Conservation (phyloP, 2,329 filamentous ascomycete genomes). For the Aspergillus felis region DNA sequence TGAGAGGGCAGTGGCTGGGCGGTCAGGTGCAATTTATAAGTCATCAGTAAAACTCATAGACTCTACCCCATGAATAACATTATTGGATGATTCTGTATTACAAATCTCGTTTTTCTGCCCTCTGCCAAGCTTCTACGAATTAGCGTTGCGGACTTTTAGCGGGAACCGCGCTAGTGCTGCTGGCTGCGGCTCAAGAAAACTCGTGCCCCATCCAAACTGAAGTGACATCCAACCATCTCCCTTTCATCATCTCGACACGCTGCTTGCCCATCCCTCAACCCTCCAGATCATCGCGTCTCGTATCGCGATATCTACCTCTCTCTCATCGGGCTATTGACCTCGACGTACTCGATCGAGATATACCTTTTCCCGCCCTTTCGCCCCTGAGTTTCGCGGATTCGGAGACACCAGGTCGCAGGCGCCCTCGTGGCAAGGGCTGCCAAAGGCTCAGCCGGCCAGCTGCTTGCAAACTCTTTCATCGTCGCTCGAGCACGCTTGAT, state of each 20-base stretch:
- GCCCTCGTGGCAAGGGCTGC: constrained; percentile 48
- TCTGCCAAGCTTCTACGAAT: not conserved
- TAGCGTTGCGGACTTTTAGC: constrained; percentile 15
- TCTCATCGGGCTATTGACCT: constrained; percentile 23
- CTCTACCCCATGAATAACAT: not conserved
- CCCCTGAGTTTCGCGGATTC: constrained; percentile 32
- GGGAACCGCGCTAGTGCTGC: constrained; percentile 19
- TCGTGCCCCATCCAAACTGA: constrained; percentile 37
- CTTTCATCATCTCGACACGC: constrained; percentile 38
- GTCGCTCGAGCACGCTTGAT: constrained; percentile 19
- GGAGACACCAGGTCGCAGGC: constrained; percentile 38
- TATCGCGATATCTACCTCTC: constrained; percentile 35
- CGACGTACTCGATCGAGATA: constrained; percentile 23
- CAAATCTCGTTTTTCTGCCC: not conserved
- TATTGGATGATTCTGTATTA: constrained; percentile 1
- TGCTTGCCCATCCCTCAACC: constrained; percentile 28
- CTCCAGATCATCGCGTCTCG: constrained; percentile 38
- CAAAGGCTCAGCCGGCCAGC: constrained; percentile 43
- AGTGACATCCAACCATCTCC: constrained; percentile 39
- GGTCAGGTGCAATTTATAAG: constrained; percentile 20
- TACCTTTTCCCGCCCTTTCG: constrained; percentile 25
- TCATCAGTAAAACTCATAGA: too few species aligned
- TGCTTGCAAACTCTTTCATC: constrained; percentile 33
- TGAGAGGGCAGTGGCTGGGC: constrained; percentile 15
- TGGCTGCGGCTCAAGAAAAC: constrained; percentile 35